These are phyloP conservation scores for Umbelopsis isabellina DNA, from an alignment of 192 early-diverging fungal genomes.

Conservation along the genomic window DNA sequence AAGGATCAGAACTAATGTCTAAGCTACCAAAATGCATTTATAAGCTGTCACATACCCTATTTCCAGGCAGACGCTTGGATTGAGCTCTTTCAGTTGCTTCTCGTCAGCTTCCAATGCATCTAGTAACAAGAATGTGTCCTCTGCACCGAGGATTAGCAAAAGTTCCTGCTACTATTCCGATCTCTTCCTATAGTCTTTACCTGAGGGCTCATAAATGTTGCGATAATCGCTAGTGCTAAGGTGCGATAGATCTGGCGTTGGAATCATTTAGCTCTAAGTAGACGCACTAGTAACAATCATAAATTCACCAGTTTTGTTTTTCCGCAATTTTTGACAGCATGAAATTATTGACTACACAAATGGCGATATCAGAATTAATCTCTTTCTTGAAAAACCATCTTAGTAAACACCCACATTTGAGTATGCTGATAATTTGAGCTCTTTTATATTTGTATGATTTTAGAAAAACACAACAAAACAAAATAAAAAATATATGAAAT, in stretches of 20 bases:
- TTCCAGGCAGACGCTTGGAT: constrained; percentile 79
- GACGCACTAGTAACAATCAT: background rate
- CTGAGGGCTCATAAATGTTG: constrained; percentile 87
- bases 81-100: constrained; percentile 47
- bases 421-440: too few species aligned
- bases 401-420: background rate
- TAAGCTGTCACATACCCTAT: constrained; percentile 63
- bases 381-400: background rate
- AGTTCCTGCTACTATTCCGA: too few species aligned
- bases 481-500: background rate
- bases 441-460: background rate
- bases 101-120: constrained; percentile 88
- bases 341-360: too few species aligned
- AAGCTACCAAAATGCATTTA: background rate
- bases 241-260: constrained; percentile 81
- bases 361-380: too few species aligned
- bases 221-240: constrained; percentile 63
- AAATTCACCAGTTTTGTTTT: background rate
- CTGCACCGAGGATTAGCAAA: constrained; percentile 38
- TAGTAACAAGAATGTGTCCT: constrained; percentile 93
- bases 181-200: constrained; percentile 33
- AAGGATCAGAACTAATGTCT: background rate
- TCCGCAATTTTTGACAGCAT: too few species aligned
- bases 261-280: constrained; percentile 48
- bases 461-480: background rate